Percentiles rank a stretch among this genome's conserved stretches.
Evolutionary conservation across 257 asterid genomes (phyloP).

Genomic region (Solanum chilense): DNA sequence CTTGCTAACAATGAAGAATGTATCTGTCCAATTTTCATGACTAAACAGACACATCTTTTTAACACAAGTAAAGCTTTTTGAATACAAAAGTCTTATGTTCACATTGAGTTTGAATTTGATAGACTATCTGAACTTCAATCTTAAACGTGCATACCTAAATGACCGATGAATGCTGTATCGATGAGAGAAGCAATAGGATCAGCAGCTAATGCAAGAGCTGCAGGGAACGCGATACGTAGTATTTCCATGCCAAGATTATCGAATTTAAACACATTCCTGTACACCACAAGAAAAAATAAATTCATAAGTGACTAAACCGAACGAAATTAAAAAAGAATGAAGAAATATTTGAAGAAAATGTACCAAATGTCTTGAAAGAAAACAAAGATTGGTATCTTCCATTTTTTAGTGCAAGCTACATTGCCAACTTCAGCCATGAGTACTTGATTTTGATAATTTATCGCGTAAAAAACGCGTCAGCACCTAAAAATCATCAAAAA

Average conservation of each 20-base stretch:
- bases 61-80: background rate
- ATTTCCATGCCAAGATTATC: slow-evolving; percentile 80
- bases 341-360: background rate
- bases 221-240: slow-evolving; percentile 66
- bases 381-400: slow-evolving; percentile 56
- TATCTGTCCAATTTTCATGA: background rate
- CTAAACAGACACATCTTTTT: background rate
- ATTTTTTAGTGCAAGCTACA: slow-evolving; percentile 3
- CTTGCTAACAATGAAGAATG: background rate
- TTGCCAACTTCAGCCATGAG: slow-evolving; percentile 39
- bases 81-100: background rate
- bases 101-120: background rate
- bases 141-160: slow-evolving; percentile 44
- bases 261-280: slow-evolving; percentile 49
- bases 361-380: slow-evolving; percentile 64
- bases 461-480: background rate
- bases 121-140: background rate
- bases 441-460: background rate
- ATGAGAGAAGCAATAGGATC: slow-evolving; percentile 90
- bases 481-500: background rate
- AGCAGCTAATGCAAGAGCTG: slow-evolving; percentile 93
- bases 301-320: background rate
- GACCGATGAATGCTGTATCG: slow-evolving; percentile 87
- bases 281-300: background rate
- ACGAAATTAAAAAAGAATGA: background rate